Conservation (phyloP, 2,329 filamentous ascomycete species). For the Graphilbum sp. region DNA sequence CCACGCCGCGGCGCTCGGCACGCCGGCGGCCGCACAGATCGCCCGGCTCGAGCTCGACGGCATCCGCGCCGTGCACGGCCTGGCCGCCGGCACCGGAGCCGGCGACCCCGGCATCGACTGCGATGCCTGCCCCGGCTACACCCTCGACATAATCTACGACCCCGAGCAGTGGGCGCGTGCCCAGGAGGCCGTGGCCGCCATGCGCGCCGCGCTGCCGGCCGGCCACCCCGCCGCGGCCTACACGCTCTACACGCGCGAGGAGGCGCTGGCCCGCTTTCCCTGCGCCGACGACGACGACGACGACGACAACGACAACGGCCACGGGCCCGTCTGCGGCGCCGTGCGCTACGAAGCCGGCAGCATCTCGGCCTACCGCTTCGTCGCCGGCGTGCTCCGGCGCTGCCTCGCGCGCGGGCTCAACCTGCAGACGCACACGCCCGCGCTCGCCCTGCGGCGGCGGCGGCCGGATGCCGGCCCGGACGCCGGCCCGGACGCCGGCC, state of each 20-base stretch:
- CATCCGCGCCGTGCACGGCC: slow-evolving; percentile 36
- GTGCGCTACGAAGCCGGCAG: slow-evolving; percentile 29
- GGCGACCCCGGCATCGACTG: slow-evolving; percentile 29
- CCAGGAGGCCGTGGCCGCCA: slow-evolving; percentile 22
- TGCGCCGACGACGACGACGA: slow-evolving; percentile 14
- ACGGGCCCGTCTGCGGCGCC: slow-evolving; percentile 21
- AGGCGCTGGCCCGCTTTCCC: slow-evolving; percentile 24
- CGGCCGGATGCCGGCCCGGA: too few relatives aligned
- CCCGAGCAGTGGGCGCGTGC: slow-evolving; percentile 21
- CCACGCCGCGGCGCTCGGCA: slow-evolving; percentile 27
- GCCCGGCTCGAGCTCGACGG: slow-evolving; percentile 34
- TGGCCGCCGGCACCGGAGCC: slow-evolving; percentile 26
- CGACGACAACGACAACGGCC: slow-evolving; percentile 12
- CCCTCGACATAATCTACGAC: slow-evolving; percentile 43
- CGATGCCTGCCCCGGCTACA: slow-evolving; percentile 33
- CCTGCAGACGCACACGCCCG: slow-evolving; percentile 35
- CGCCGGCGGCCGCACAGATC: slow-evolving; percentile 30
- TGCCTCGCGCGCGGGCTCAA: slow-evolving; percentile 27
- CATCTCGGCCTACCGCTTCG: slow-evolving; percentile 22
- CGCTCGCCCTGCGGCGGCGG: slow-evolving; percentile 11
- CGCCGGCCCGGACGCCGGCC: too few relatives aligned
- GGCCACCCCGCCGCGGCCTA: slow-evolving; percentile 26
- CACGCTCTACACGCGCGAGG: slow-evolving; percentile 22
- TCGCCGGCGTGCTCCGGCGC: slow-evolving; percentile 25
- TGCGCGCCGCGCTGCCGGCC: slow-evolving; percentile 25